Conservation (phyloP, 2,329 filamentous ascomycete species). For the Apiospora phragmitis region DNA sequence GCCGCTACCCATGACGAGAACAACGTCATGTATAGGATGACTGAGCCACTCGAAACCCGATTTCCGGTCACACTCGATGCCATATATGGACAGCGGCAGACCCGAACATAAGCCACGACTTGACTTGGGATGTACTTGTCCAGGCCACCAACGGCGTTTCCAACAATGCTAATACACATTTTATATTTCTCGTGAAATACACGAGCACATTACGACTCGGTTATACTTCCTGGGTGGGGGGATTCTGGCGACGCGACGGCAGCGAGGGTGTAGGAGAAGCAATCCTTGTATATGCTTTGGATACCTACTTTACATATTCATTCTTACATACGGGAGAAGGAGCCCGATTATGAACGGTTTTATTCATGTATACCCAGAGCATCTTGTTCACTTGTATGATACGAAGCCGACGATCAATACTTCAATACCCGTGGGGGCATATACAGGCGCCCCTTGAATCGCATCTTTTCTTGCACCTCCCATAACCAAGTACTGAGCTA, state of each 20-base stretch:
- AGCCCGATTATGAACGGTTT: background rate
- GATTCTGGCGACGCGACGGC: background rate
- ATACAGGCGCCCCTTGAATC: background rate
- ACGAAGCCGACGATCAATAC: background rate
- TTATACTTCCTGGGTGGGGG: background rate
- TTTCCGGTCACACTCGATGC: constrained; percentile 6
- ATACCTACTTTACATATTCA: background rate
- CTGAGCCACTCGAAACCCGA: constrained; percentile 7
- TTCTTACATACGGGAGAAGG: background rate
- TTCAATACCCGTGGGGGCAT: background rate
- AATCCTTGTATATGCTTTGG: background rate
- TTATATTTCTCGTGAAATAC: background rate
- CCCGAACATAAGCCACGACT: background rate
- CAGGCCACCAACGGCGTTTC: background rate
- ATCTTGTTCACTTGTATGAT: background rate
- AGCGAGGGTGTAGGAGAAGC: background rate
- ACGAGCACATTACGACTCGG: background rate
- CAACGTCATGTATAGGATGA: background rate
- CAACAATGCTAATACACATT: background rate
- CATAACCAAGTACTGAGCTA: background rate
- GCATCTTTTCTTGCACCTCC: background rate
- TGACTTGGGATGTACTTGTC: background rate
- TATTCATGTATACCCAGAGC: constrained; percentile 5
- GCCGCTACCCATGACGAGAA: background rate
- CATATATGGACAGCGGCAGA: constrained; percentile 2